Conservation (phyloP, 768 basidiomycete species). For the Tricholomella constricta region DNA sequence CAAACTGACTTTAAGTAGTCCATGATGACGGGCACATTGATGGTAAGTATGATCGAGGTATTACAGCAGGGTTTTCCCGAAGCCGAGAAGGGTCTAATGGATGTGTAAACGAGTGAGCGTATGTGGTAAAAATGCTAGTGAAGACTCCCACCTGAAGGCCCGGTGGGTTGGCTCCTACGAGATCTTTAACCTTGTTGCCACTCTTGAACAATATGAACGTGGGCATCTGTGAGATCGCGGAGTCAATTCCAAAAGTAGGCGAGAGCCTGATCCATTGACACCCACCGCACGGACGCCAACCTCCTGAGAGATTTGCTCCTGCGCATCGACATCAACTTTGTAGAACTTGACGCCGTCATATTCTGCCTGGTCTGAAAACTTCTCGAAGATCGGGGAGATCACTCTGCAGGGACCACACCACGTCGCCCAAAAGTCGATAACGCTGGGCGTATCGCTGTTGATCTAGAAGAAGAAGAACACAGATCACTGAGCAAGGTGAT, state of each 20-base stretch:
- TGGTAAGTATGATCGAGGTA: no score
- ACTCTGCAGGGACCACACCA: constrained; percentile 75
- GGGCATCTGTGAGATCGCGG: constrained; percentile 35
- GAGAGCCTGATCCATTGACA: neutral
- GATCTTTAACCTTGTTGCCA: constrained; percentile 28
- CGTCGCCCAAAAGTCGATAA: constrained; percentile 77
- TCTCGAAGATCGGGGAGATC: constrained; percentile 68
- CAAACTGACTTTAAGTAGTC: no score
- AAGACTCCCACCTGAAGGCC: constrained; percentile 29
- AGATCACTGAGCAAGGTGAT: neutral
- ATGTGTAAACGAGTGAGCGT: neutral
- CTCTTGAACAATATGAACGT: constrained; percentile 28
- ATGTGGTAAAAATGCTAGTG: neutral
- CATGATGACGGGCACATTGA: no score
- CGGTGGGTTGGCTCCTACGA: constrained; percentile 41
- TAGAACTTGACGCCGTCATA: constrained; percentile 54
- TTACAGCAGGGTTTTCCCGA: no score
- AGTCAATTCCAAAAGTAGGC: neutral
- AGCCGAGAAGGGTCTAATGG: neutral
- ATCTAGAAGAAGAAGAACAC: constrained; percentile 34
- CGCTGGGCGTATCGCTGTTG: constrained; percentile 43
- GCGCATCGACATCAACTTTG: constrained; percentile 74
- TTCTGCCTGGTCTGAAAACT: constrained; percentile 39
- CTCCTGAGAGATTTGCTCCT: constrained; percentile 53
- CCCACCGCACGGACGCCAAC: constrained; percentile 25